Base-by-base conservation (phyloP, 164 flowering plant species). In the Vitis cinerea region DNA sequence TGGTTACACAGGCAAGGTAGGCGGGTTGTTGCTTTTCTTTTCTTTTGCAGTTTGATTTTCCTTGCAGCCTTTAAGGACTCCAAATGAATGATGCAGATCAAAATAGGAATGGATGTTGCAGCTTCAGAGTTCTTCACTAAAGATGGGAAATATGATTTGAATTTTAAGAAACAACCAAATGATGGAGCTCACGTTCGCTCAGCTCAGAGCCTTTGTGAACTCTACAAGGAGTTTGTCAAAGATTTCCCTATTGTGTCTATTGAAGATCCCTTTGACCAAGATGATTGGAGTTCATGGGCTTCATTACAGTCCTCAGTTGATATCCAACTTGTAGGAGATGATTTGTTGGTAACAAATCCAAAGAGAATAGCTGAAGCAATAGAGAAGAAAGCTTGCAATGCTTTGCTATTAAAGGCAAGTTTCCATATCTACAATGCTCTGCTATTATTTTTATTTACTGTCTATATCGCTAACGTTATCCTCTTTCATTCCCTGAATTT, bases 231-330 rank as follows among this genome's bases (percentile, higher is more conserved):
- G 68, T 95, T 95, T 80, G 76, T 91, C 59, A 82, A 78, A 73
- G 97, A 95, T 64, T 95, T 90, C 74, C 99, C 98, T 19, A 93
- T 95, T 76, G 97, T 90, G 67, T 95, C 99, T n/a, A 93, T 93
- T 71, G 98, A 95, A 79, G 99, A 95, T 80, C 99, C 99, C n/a
- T 95, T 95, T 81, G 99, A 95, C 79, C 98, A 95, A 84, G 99
- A 95, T 78, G 98, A 95, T 74, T 95, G 99, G 99, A 85, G 81
- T 64, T 89, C 98, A 51, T 93, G 97, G 97, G 76, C 91, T 68
- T 86, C 93, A 2, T 77, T 93, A 53, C 90, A 79, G 69, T 90
- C 96, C 63, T 84, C 91, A 11, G 96, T 91, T 64, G 90, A 89
- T 71, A 91, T 93, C 72, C 99, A 95, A 80, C 75, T 95, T 63